Base-by-base conservation (phyloP, 257 asterid genomes). In the Craterostigma plantagineum region DNA sequence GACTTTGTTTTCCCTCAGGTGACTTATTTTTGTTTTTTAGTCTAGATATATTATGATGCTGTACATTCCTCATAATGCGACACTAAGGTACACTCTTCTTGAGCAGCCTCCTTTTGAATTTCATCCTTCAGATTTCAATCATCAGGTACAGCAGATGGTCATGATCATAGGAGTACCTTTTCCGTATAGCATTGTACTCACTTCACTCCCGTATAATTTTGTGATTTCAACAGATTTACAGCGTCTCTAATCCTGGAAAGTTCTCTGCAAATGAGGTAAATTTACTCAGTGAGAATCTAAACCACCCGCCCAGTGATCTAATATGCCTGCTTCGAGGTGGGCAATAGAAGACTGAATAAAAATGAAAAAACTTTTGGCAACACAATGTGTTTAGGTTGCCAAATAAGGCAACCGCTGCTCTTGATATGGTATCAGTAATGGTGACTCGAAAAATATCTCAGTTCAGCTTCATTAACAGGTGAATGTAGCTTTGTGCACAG, bases 1-100 rank as follows among this genome's bases (percentile, higher is more conserved):
- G 99, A 90, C 67, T 71, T 66, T 45, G 87, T 83, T 56, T 90
- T 77, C 68, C 98, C 99, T 52, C 95, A 90, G 71, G 99, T 76
- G 49, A 62, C 18, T 52, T 55, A 40, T 37, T 42, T 45, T 46
- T 55, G 16, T 45, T n/a, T 14, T 10, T 14, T 10, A 9, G 16
- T 43, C 15, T 43, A 16, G 14, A 11, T 42, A 13, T 34, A 49
- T 39, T 33, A 11, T n/a, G n/a, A n/a, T 17, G 14, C 45, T 53
- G 35, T 33, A 39, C n/a, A 18, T 14, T 17, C 44, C 30, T 23
- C 30, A 23, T 23, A 23, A 23, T 23, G 36, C 23, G 34, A 39
- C 48, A 11, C 17, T 54, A 39, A 33, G 8, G 39, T 50, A 46
- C 45, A 23, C 34, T 39, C 45, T 57, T 30, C 58, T 66, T 66